Percentiles rank a stretch among this genome's conserved stretches.
These are phyloP conservation scores for Pisolithus microcarpus DNA, from an alignment of 768 basidiomycete genomes.

Conservation along the genomic window DNA sequence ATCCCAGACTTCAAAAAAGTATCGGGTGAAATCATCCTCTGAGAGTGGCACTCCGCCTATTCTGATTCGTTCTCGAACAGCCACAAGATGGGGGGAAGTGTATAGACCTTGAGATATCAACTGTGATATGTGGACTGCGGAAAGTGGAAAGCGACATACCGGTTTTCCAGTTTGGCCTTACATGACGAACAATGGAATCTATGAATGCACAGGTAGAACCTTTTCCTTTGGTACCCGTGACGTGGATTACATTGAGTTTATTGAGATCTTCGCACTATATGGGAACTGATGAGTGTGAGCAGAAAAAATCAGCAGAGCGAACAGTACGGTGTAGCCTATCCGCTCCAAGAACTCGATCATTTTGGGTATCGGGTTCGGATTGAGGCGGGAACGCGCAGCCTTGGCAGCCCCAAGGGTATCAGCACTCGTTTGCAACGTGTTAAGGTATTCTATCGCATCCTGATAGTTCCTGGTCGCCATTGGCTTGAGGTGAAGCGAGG, in stretches of 20 bases:
- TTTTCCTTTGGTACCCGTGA: constrained; percentile 98
- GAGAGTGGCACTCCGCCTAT: constrained; percentile 90
- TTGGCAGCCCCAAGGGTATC: constrained; percentile 52
- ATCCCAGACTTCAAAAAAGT: constrained; percentile 97
- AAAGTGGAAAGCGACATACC: constrained; percentile 41
- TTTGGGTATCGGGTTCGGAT: constrained; percentile 67
- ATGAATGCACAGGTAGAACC: constrained; percentile 94
- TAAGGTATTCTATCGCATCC: constrained; percentile 67
- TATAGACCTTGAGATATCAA: constrained; percentile 61
- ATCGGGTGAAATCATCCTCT: constrained; percentile 81
- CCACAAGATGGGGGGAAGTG: constrained; percentile 93
- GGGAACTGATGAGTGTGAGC: constrained; percentile 8
- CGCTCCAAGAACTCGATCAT: constrained; percentile 84
- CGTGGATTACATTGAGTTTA: constrained; percentile 84
- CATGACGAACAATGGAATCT: constrained; percentile 74
- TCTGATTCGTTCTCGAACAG: constrained; percentile 94
- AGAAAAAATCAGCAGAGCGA: not conserved
- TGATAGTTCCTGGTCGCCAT: constrained; percentile 59
- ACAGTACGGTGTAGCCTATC: constrained; percentile 77
- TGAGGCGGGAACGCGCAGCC: constrained; percentile 49
- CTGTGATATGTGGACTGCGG: not conserved
- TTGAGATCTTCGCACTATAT: constrained; percentile 76
- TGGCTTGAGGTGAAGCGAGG: constrained; percentile 15
- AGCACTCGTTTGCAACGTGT: constrained; percentile 87
- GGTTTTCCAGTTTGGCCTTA: constrained; percentile 68